phyloP scores from a whole-genome alignment of 2,329 filamentous ascomycete species.

The Orbilia blumenaviensis region DNA sequence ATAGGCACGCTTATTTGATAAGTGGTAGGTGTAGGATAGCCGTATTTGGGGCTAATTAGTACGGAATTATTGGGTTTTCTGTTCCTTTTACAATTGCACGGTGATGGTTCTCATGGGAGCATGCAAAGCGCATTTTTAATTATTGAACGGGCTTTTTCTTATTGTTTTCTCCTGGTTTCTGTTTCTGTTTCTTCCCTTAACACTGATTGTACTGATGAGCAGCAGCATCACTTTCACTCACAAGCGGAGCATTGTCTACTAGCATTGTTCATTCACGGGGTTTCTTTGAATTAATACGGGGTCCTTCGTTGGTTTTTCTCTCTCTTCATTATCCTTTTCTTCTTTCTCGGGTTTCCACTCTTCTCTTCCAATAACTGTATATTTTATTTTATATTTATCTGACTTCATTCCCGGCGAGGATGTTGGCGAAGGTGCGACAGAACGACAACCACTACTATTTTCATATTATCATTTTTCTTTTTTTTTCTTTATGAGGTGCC shows the following conservation, averaged over 20 bases:
- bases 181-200: neutral
- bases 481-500: neutral
- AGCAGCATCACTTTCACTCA: constrained; percentile 19
- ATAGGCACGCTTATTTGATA: neutral
- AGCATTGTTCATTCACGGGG: constrained; percentile 8
- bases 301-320: constrained; percentile 1
- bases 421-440: constrained; percentile 10
- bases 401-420: neutral
- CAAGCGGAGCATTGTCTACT: constrained; percentile 12
- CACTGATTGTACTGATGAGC: constrained; percentile 1
- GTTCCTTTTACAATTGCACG: neutral
- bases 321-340: too few relatives aligned
- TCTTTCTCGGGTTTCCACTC: neutral
- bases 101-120: constrained; percentile 23
- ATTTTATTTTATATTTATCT: constrained; percentile 10
- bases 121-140: constrained; percentile 25
- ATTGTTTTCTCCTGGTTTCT: neutral
- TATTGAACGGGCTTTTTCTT: constrained; percentile 3
- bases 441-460: neutral
- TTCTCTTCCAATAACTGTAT: constrained; percentile 25
- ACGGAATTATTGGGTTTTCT: constrained; percentile 2
- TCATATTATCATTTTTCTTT: neutral
- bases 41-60: neutral
- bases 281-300: neutral
- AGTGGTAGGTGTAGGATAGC: neutral